Conservation (phyloP, 345 rosid species). For the Fremontodendron californicum region DNA sequence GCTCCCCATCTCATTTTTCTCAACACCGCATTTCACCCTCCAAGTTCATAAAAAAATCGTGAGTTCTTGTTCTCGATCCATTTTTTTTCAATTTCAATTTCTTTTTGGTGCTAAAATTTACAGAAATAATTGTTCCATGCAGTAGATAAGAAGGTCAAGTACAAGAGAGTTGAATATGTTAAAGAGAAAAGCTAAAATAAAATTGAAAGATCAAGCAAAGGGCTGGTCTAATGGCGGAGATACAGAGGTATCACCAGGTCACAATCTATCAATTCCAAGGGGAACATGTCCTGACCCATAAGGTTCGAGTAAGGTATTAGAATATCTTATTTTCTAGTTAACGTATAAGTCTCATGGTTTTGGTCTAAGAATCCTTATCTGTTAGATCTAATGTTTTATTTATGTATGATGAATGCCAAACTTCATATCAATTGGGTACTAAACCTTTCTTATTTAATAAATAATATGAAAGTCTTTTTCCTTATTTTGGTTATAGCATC, state of each 20-base stretch:
- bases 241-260: slow-evolving; percentile 50
- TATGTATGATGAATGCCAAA: not conserved
- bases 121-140: no score
- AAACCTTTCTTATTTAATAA: not conserved
- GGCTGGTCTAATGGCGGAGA: slow-evolving; percentile 83
- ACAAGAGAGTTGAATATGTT: slow-evolving; percentile 89
- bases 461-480: not conserved
- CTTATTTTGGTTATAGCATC: not conserved
- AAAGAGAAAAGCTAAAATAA: slow-evolving; percentile 94
- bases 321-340: slow-evolving; percentile 4
- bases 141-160: slow-evolving; percentile 89
- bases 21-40: no score
- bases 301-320: slow-evolving; percentile 63
- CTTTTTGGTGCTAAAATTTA: no score
- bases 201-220: slow-evolving; percentile 86
- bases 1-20: no score
- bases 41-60: no score
- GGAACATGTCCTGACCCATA: slow-evolving; percentile 46
- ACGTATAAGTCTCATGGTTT: not conserved
- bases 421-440: not conserved
- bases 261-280: slow-evolving; percentile 53
- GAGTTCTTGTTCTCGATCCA: no score
- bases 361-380: not conserved
- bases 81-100: no score
- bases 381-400: not conserved